These are phyloP conservation scores for Neckera pumila DNA, from an alignment of 225 moss, liverwort and hornwort genomes.

Conservation along the genomic window DNA sequence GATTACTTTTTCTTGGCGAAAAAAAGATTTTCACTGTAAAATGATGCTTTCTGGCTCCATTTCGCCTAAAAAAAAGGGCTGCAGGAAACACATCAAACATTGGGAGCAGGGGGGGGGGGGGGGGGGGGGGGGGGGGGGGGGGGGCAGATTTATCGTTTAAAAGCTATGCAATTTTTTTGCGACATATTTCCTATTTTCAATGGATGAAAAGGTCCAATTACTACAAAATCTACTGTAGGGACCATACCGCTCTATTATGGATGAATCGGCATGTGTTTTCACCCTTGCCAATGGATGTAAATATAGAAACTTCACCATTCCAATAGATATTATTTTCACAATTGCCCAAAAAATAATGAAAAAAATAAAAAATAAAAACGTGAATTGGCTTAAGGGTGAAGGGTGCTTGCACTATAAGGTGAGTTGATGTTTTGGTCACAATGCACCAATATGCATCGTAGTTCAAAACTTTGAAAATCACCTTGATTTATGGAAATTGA, in stretches of 20 bases:
- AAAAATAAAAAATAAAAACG: not conserved
- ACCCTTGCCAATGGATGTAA: no score
- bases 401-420: not conserved
- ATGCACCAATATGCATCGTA: not conserved
- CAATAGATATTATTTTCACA: rapidly evolving
- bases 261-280: not conserved
- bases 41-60: no score
- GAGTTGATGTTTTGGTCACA: not conserved
- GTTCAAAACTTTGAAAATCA: not conserved
- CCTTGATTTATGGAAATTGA: not conserved
- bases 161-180: not conserved
- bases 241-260: rapidly evolving
- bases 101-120: no score
- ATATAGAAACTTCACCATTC: not conserved
- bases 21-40: no score
- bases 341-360: not conserved
- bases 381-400: not conserved
- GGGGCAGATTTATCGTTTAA: no score
- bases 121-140: no score
- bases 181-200: not conserved
- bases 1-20: no score
- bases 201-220: not conserved
- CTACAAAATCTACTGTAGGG: rapidly evolving
- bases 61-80: no score
- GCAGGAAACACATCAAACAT: no score